These are phyloP conservation scores for Ceratobasidium papillatum DNA, from an alignment of 1,284 basidiomycete species.

Conservation along the genomic window DNA sequence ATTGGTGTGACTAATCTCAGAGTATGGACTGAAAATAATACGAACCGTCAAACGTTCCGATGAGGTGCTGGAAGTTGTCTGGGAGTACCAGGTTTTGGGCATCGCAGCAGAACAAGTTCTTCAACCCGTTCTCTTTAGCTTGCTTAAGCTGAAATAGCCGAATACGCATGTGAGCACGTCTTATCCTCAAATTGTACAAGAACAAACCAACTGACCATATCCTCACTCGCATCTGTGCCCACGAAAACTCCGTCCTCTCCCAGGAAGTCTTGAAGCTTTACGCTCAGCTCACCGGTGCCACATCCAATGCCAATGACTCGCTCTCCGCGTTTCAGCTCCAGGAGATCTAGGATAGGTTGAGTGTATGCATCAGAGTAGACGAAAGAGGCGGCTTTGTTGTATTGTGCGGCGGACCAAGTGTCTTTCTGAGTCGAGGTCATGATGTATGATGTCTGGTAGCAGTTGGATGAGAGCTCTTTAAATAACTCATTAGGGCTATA, in stretches of 20 bases:
- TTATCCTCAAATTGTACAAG: neutral
- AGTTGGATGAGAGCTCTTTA: neutral
- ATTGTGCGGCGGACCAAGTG: constrained; percentile 63
- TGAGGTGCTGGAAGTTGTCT: constrained; percentile 46
- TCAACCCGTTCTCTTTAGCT: constrained; percentile 61
- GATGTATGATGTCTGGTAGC: neutral
- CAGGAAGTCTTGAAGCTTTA: constrained; percentile 64
- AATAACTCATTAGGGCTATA: neutral
- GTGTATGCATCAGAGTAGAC: constrained; percentile 78
- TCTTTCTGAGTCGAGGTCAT: constrained; percentile 41
- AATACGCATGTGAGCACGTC: too few relatives aligned
- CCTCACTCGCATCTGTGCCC: constrained; percentile 73
- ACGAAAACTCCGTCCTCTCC: constrained; percentile 65
- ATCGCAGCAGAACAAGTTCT: constrained; percentile 61
- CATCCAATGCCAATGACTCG: constrained; percentile 82
- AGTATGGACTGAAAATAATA: neutral
- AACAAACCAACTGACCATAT: constrained; percentile 65
- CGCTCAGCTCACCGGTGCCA: constrained; percentile 80
- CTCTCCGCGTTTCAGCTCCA: constrained; percentile 70
- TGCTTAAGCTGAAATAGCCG: constrained; percentile 65
- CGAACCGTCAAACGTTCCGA: constrained; percentile 57
- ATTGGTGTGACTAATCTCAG: neutral
- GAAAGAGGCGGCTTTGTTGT: constrained; percentile 69
- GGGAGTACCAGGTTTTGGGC: constrained; percentile 60
- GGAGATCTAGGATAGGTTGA: constrained; percentile 67